Evolutionary conservation across 1,139 yeast genomes (phyloP).

Genomic region (Sugiyamaella xylanicola): DNA sequence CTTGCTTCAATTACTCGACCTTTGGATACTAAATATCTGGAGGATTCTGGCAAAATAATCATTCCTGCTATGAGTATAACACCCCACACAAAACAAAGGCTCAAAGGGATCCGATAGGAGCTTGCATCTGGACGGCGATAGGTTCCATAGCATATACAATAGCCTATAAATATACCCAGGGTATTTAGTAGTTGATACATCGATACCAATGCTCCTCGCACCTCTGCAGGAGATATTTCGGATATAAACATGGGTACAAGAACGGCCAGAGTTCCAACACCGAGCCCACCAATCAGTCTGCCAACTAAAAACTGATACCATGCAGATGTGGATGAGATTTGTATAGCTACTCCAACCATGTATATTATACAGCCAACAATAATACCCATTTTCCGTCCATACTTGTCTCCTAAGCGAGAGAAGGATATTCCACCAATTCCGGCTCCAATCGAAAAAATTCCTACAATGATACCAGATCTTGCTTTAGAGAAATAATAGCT

Average conservation of each 20-base stretch:
- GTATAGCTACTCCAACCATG: constrained; percentile 55
- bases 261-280: constrained; percentile 70
- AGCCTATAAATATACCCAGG: constrained; percentile 67
- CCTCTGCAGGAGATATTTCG: constrained; percentile 67
- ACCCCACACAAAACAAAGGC: constrained; percentile 51
- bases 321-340: constrained; percentile 48
- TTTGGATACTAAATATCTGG: constrained; percentile 64
- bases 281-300: constrained; percentile 57
- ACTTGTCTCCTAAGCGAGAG: constrained; percentile 51
- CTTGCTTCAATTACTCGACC: constrained; percentile 61
- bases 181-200: constrained; percentile 71
- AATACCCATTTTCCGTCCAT: constrained; percentile 57
- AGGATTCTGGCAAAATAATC: constrained; percentile 75
- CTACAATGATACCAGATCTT: constrained; percentile 54
- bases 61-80: constrained; percentile 53
- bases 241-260: constrained; percentile 68
- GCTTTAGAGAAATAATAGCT: constrained; percentile 44
- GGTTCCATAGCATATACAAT: constrained; percentile 68
- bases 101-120: constrained; percentile 66
- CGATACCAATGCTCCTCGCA: constrained; percentile 69
- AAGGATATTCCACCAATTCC: constrained; percentile 54
- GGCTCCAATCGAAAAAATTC: constrained; percentile 57
- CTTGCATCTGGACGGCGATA: constrained; percentile 53
- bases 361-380: constrained; percentile 51
- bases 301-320: constrained; percentile 50